Percentiles rank a stretch among this genome's conserved stretches.
These are phyloP conservation scores for Pseudonectria foliicola DNA, from an alignment of 2,329 filamentous ascomycete species.

Conservation along the genomic window DNA sequence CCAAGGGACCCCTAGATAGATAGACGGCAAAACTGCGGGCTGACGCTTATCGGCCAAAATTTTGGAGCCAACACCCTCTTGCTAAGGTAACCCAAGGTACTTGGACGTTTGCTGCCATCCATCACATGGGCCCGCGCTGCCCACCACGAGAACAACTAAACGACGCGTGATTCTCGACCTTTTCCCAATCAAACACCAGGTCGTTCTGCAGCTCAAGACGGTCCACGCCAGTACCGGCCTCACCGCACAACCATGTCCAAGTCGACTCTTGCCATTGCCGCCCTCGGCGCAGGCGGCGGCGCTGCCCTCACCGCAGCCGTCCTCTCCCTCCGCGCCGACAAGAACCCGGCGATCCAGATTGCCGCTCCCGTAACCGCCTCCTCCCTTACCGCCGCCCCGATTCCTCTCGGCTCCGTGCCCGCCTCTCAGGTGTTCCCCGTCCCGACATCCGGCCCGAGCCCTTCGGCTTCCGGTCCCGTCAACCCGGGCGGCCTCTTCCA, in stretches of 20 bases:
- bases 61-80: neutral
- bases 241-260: conserved; percentile 60
- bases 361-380: conserved; percentile 22
- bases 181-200: neutral
- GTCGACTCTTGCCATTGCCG: conserved; percentile 66
- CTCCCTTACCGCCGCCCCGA: conserved; percentile 21
- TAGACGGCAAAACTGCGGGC: neutral
- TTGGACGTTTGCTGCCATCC: neutral
- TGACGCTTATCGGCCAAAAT: neutral
- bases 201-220: neutral
- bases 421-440: conserved; percentile 49
- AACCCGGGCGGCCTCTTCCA: conserved; percentile 72
- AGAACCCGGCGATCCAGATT: conserved; percentile 33
- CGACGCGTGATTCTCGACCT: conserved; percentile 1
- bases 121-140: neutral
- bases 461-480: conserved; percentile 43
- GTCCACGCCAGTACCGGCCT: neutral
- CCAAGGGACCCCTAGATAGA: neutral
- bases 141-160: neutral
- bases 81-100: neutral
- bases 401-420: conserved; percentile 38
- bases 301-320: conserved; percentile 66
- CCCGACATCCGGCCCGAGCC: conserved; percentile 21
- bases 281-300: conserved; percentile 68
- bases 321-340: conserved; percentile 50